Percentiles rank a stretch among this genome's conserved stretches.
Evolutionary conservation across 2,329 filamentous ascomycete species (phyloP).

Genomic region (Verticillium tricorpus): DNA sequence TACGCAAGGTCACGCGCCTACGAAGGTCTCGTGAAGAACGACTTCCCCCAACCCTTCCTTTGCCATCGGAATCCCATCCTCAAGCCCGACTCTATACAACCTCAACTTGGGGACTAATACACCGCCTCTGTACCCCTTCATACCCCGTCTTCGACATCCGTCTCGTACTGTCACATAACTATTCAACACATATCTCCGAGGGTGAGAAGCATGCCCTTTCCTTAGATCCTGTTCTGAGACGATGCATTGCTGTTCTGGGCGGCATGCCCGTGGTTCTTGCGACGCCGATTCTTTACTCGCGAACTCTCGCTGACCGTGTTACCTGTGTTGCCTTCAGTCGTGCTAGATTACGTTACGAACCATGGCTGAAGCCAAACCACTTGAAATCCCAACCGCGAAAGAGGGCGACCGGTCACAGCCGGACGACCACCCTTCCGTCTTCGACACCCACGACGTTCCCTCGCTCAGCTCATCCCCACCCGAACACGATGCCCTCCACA

Average conservation of each 20-base stretch:
- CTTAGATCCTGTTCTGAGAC: background rate
- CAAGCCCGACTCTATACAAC: background rate
- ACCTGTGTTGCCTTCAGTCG: background rate
- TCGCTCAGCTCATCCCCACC: slow-evolving; percentile 38
- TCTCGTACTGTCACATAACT: slow-evolving; percentile 20
- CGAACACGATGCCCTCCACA: slow-evolving; percentile 40
- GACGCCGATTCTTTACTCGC: background rate
- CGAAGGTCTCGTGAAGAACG: background rate
- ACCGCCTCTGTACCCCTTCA: background rate
- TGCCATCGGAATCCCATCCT: background rate
- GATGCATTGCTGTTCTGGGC: too few species aligned
- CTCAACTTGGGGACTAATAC: background rate
- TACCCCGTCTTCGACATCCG: slow-evolving; percentile 7
- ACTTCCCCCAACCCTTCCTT: background rate
- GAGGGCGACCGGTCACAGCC: slow-evolving; percentile 35
- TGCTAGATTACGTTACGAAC: slow-evolving; percentile 26
- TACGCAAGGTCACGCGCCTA: background rate
- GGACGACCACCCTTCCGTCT: slow-evolving; percentile 37
- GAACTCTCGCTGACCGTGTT: background rate
- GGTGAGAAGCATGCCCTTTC: slow-evolving; percentile 22
- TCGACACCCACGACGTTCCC: slow-evolving; percentile 35
- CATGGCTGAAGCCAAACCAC: slow-evolving; percentile 20
- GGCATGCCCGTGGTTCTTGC: background rate
- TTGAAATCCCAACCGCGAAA: slow-evolving; percentile 25
- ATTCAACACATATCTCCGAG: background rate